Evolutionary conservation across 768 basidiomycete species (phyloP).

Genomic region (Leucosporidium scottii): DNA sequence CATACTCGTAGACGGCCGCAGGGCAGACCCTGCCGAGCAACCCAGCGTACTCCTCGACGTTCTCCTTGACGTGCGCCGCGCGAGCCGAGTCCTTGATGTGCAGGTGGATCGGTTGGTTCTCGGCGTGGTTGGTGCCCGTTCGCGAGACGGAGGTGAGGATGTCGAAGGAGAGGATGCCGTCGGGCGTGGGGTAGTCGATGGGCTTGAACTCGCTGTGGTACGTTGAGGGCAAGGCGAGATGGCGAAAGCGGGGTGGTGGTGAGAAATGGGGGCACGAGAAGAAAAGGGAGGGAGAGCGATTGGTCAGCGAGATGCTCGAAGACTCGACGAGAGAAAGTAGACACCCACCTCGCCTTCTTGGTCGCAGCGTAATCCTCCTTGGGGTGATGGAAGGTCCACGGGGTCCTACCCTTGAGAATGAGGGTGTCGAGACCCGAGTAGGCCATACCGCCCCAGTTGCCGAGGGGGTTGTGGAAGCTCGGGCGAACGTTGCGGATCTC

Average conservation of each 20-base stretch:
- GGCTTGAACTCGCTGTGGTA: slow-evolving; percentile 25
- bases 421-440: slow-evolving; percentile 86
- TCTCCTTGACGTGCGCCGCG: slow-evolving; percentile 65
- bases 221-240: too few species aligned
- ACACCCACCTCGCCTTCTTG: slow-evolving; percentile 51
- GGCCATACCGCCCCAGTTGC: slow-evolving; percentile 75
- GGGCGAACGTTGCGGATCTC: slow-evolving; percentile 89
- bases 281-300: background rate
- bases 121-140: slow-evolving; percentile 93
- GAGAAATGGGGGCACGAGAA: background rate
- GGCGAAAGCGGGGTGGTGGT: too few species aligned
- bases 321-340: background rate
- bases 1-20: slow-evolving; percentile 94
- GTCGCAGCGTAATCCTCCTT: slow-evolving; percentile 62
- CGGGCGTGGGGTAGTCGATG: slow-evolving; percentile 48
- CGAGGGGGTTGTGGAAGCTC: slow-evolving; percentile 69
- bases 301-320: background rate
- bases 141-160: slow-evolving; percentile 80
- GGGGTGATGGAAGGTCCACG: slow-evolving; percentile 78
- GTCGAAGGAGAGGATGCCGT: slow-evolving; percentile 87
- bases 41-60: slow-evolving; percentile 74
- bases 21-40: slow-evolving; percentile 85
- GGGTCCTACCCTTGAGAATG: slow-evolving; percentile 71
- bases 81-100: slow-evolving; percentile 46
- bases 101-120: slow-evolving; percentile 88